Base-by-base conservation (phyloP, 2,329 filamentous ascomycete species). In the Paecilomyces variotii region DNA sequence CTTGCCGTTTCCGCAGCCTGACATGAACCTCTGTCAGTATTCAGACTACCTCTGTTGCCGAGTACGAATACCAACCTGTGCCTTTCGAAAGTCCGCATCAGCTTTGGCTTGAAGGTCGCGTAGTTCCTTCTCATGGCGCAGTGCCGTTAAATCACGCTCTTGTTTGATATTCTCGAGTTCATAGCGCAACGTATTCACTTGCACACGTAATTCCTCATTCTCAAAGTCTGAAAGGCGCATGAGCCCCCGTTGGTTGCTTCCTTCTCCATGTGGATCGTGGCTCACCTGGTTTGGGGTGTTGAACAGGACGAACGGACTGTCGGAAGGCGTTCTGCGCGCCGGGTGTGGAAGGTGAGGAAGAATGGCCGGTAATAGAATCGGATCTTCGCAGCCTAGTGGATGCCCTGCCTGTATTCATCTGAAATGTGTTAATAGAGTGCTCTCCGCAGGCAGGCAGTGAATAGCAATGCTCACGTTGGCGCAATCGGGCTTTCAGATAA, bases 181-280 rank as follows among this genome's bases (percentile, higher is more conserved):
- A 76, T 97, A 99, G 61, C 87, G 87, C 55, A 97, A 79, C 0
- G 91, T 90, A 61, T 92, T 94, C 50, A 97, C 80, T 74, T 97
- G 91, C 1, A 93, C 90, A 69, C 93, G 92, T 27, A 97, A 81
- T 63, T 92, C 88, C 68, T 97, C 92, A 60, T 84, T 87, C 57
- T 76, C 75, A 11, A 68, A 63, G 64, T 78, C 75, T 78, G n/a
- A 45, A 45, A 2, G 4, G 9, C 4, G 39, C n/a, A 45, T 45
- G 54, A 0, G 58, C 7, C 11, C 9, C 14, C 25, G 10, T 19
- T 25, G 25, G 53, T 49, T 35, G 39, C 11, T 32, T 53, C 24
- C n/a, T 12, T n/a, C 27, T 32, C 34, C 4, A 53, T 25, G 24
- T 12, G 57, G 28, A 12, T n/a, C 25, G 24, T 12, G 19, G 57